Evolutionary conservation across 257 asterid species (phyloP).

Genomic region (Thymus mandschuricus): DNA sequence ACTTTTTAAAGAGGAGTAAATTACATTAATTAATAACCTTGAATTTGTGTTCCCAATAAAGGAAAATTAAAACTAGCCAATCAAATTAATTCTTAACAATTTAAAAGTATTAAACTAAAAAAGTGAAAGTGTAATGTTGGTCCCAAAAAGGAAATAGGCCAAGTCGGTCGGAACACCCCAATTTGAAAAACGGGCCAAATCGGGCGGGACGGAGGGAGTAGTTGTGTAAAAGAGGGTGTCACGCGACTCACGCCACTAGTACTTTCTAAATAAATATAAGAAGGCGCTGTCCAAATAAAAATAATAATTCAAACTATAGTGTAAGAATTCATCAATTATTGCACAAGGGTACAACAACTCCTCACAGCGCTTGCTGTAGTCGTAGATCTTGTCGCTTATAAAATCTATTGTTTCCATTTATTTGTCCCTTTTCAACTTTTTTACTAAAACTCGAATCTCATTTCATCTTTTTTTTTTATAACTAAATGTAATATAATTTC

Average conservation of each 20-base stretch:
- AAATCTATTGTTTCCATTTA: background rate
- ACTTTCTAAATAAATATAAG: background rate
- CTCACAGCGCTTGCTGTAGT: background rate
- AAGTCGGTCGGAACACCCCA: too few relatives aligned
- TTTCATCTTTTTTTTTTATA: background rate
- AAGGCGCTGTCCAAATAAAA: background rate
- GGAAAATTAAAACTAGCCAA: too few relatives aligned
- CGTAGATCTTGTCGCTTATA: conserved; percentile 12
- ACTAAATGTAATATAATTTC: background rate
- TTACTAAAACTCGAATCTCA: background rate
- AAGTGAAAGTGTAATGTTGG: too few relatives aligned
- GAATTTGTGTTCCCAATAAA: too few relatives aligned
- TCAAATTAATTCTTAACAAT: too few relatives aligned
- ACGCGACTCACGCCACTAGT: background rate
- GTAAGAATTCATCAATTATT: background rate
- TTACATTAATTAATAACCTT: too few relatives aligned
- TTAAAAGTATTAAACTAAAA: too few relatives aligned
- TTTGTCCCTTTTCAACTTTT: background rate
- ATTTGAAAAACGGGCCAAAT: too few relatives aligned
- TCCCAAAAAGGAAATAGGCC: too few relatives aligned
- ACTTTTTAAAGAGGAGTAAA: too few relatives aligned
- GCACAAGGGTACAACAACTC: background rate
- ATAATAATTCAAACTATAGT: background rate
- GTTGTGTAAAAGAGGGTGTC: too few relatives aligned
- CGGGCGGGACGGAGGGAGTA: too few relatives aligned